Evolutionary conservation across 2,329 filamentous ascomycete genomes (phyloP), one percentile per base, ranked within the genome.

Genomic region (Pseudocercospora crystallina): DNA sequence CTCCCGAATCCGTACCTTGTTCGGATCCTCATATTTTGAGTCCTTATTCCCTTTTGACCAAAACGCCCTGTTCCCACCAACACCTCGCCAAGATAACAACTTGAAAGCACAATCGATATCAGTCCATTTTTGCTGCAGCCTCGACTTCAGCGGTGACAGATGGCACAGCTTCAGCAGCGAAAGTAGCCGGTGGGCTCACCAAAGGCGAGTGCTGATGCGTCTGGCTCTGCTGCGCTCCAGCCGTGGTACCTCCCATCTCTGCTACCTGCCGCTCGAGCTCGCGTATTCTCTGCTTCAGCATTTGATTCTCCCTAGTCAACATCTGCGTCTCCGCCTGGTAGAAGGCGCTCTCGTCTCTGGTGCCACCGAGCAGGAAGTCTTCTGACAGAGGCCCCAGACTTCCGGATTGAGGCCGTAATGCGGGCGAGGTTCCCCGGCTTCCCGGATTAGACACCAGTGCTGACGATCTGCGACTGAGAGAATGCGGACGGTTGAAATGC

Each of bases 301-400:
- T 90, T 70, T 91, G 87, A 60, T 91, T 92, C 73, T 91, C 88
- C 20, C 88, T 78, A 15, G 84, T 80, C 61, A 92, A 71, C 72
- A 83, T 90, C 70, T 89, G 86, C 1, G 87, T 89, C 71, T 92
- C 88, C 4, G 87, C 87, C 67, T 90, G 87, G 63, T 91, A 91
- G 67, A 90, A 90, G 1, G 85, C 84, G 57, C 80, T 84, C 66
- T 91, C 87, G 62, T 90, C 87, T 13, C 87, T 45, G 2, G 69
- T 63, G 14, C 80, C 80, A n/a, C 80, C 80, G 1, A 86, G 75
- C 41, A 79, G 70, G 73, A 79, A 82, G 44, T 89, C 84, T 31
- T 78, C 79, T 5, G 59, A 62, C 41, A 61, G 35, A 2, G 61
- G 61, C 11, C 65, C 62, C 2, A 66, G 80, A 76, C 40, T 81